Evolutionary conservation across 176 grass and related monocot genomes (phyloP).

Genomic region (Rhipidocladum racemiflorum): DNA sequence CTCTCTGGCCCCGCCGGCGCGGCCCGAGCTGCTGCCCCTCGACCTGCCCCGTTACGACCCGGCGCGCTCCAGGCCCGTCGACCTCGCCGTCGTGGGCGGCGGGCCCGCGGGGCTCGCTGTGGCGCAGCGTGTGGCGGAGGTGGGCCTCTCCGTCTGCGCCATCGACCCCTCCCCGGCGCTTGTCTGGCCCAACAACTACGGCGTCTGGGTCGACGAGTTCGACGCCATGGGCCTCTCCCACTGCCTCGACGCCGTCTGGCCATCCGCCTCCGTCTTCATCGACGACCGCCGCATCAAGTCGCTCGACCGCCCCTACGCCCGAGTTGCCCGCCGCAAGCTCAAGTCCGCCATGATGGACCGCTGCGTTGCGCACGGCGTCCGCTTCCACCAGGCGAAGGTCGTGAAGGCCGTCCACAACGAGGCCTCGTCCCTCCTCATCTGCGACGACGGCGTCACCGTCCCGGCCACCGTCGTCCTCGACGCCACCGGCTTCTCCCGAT

Average conservation of each 20-base stretch:
- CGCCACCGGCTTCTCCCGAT: slow-evolving; percentile 87
- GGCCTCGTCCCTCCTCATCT: slow-evolving; percentile 66
- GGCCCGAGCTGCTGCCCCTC: slow-evolving; percentile 58
- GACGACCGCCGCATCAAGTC: slow-evolving; percentile 45
- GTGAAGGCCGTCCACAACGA: slow-evolving; percentile 64
- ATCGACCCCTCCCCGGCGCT: slow-evolving; percentile 79
- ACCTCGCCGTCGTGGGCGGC: slow-evolving; percentile 83
- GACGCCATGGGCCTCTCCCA: slow-evolving; percentile 90
- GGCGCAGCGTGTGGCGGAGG: slow-evolving; percentile 84
- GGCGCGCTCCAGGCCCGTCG: slow-evolving; percentile 52
- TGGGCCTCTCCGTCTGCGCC: slow-evolving; percentile 77
- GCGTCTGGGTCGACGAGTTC: slow-evolving; percentile 98
- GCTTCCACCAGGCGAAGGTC: slow-evolving; percentile 84
- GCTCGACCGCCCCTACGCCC: slow-evolving; percentile 70
- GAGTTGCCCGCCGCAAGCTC: slow-evolving; percentile 82
- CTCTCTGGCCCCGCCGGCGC: slow-evolving; percentile 45
- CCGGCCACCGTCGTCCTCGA: slow-evolving; percentile 78
- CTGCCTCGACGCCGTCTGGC: slow-evolving; percentile 87
- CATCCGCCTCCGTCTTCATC: slow-evolving; percentile 63
- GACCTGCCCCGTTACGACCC: slow-evolving; percentile 85
- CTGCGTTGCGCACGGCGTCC: slow-evolving; percentile 62
- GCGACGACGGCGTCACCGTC: slow-evolving; percentile 73
- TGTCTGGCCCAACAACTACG: slow-evolving; percentile 96
- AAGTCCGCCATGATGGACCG: slow-evolving; percentile 90
- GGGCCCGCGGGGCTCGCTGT: slow-evolving; percentile 85